phyloP scores from a whole-genome alignment of 495 filamentous ascomycete species.

The Daldinia vernicosa region DNA sequence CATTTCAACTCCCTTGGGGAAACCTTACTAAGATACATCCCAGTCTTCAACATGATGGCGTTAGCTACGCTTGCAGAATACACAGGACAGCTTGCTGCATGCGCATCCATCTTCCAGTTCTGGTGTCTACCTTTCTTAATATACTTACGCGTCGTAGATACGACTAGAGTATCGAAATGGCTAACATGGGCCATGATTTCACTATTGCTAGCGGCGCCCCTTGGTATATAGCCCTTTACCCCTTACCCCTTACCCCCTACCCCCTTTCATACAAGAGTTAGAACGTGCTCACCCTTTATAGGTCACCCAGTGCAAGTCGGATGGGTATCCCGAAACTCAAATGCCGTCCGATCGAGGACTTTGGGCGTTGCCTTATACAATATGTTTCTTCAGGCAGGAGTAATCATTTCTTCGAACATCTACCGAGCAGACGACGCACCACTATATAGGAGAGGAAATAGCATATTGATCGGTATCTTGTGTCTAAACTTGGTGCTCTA shows the following conservation, averaged over 20 bases:
- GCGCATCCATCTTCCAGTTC: conserved; percentile 57
- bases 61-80: conserved; percentile 63
- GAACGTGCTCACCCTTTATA: conserved; percentile 13
- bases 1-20: not conserved
- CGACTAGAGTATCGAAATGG: conserved; percentile 60
- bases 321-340: conserved; percentile 70
- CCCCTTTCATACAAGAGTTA: not conserved
- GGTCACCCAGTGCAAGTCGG: conserved; percentile 71
- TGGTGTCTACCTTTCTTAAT: conserved; percentile 68
- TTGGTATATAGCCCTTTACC: conserved; percentile 52
- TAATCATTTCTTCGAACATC: conserved; percentile 63
- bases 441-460: conserved; percentile 71
- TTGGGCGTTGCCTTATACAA: conserved; percentile 75
- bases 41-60: conserved; percentile 56
- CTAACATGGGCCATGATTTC: conserved; percentile 65
- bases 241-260: not conserved
- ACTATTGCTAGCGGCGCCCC: conserved; percentile 65
- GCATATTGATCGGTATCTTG: conserved; percentile 66
- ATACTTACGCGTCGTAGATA: conserved; percentile 59
- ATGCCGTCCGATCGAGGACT: conserved; percentile 70
- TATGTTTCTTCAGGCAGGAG: conserved; percentile 74
- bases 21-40: conserved; percentile 13
- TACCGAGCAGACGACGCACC: conserved; percentile 74
- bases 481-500: conserved; percentile 65
- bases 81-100: conserved; percentile 58